Evolutionary conservation across 345 rosid species (phyloP).

Genomic region (Noccaea caerulescens): DNA sequence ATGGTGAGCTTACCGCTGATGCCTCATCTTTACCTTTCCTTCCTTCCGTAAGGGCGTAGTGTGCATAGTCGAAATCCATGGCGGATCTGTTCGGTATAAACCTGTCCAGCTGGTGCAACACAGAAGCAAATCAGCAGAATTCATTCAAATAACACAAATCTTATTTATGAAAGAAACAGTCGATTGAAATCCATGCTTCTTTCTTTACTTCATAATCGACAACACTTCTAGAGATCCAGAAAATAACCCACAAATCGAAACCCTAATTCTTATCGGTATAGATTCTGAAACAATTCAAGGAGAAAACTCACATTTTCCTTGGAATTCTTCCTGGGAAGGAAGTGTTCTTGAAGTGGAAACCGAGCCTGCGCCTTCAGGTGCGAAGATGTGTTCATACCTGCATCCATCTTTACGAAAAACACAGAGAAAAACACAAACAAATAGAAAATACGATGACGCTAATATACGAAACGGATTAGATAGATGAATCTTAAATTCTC

Average conservation of each 20-base stretch:
- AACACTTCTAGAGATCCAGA: too few species aligned
- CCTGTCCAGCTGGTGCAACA: conserved; percentile 57
- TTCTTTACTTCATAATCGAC: too few species aligned
- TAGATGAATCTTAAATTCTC: not conserved
- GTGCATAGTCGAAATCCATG: conserved; percentile 72
- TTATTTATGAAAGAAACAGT: not conserved
- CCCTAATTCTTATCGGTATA: conserved; percentile 1
- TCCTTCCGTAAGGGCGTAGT: conserved; percentile 61
- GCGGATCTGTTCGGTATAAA: conserved; percentile 81
- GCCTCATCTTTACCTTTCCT: conserved; percentile 53
- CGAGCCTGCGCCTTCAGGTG: conserved; percentile 47
- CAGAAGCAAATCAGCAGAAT: conserved; percentile 15
- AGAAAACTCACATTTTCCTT: conserved; percentile 47
- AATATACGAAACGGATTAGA: conserved; percentile 10
- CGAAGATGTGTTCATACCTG: conserved; percentile 41
- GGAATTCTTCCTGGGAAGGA: conserved; percentile 48
- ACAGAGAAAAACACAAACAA: conserved; percentile 19
- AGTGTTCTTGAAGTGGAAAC: conserved; percentile 54
- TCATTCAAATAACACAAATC: not conserved
- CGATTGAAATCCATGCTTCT: not conserved
- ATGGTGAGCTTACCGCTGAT: conserved; percentile 50
- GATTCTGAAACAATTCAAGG: not conserved
- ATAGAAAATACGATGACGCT: not conserved
- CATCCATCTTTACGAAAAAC: conserved; percentile 40
- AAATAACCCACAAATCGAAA: not conserved